Base-by-base conservation (phyloP, 2,329 filamentous ascomycete species). In the Zalaria obscura region DNA sequence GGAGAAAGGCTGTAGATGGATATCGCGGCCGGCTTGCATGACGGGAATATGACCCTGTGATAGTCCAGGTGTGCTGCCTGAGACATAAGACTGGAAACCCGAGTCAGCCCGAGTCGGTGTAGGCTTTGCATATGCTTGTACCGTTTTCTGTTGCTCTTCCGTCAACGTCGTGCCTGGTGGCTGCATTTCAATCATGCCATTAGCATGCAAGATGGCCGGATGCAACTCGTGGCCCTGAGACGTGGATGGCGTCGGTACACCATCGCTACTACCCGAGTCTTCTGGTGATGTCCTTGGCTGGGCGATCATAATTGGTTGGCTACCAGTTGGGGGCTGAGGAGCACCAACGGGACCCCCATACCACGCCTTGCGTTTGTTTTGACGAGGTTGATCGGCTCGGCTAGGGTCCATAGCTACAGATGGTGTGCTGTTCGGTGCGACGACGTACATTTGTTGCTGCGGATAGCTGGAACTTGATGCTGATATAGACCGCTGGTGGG, bases 331-430 rank as follows among this genome's bases (percentile, higher is more conserved):
- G 7, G 29, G 18, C 25, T 47, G 43, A 34, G 50, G 46, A 11
- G 40, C 35, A 7, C 45, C 36, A n/a, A 65, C 47, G 26, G 70
- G 70, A 7, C 70, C 72, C 44, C 83, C 76, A 51, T 85, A 85
- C 80, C 81, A 87, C 1, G 72, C 82, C 45, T 80, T 77, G 3
- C 82, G 72, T 54, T 82, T 83, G 27, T 64, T 65, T 47, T 75
- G 76, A 5, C 75, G 69, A 3, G 73, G 67, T 0, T 29, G 60
- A 58, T 31, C 18, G 26, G 33, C 29, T 9, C 26, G 39, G 10
- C 18, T 27, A 29, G 35, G 3, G 27, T 25, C 27, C 11, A 28
- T 7, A n/a, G 27, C 6, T 10, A 25, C 11, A 5, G 35, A 26
- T 10, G 29, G 39, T 4, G 36, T 25, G 26, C 40, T 36, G 18